phyloP scores from a whole-genome alignment of 768 basidiomycete species.

The Suillus clintonianus region DNA sequence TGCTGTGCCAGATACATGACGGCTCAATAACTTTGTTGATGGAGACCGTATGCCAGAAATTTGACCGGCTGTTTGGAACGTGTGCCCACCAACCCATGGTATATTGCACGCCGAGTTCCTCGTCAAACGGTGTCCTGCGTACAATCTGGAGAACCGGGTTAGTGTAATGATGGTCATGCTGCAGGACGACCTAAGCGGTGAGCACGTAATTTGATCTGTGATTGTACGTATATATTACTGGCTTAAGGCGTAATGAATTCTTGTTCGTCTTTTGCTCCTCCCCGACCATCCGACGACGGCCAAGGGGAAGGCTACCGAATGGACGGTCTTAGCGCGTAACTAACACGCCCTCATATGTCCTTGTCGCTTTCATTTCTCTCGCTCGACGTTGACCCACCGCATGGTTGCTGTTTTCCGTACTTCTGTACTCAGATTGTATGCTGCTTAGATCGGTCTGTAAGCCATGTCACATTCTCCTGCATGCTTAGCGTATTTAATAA shows the following conservation, averaged over 20 bases:
- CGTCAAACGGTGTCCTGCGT: background rate
- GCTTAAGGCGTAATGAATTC: background rate
- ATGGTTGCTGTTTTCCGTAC: background rate
- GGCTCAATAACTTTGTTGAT: slow-evolving; percentile 9
- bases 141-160: background rate
- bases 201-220: too few species aligned
- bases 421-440: background rate
- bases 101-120: background rate
- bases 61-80: background rate
- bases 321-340: too few species aligned
- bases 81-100: background rate
- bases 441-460: background rate
- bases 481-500: background rate
- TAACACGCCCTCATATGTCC: too few species aligned
- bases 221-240: background rate
- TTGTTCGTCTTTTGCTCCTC: background rate
- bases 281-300: too few species aligned
- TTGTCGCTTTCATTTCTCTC: background rate
- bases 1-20: slow-evolving; percentile 11
- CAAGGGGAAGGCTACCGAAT: too few species aligned
- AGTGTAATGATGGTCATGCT: background rate
- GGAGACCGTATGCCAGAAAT: background rate
- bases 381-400: background rate
- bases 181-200: too few species aligned
- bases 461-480: background rate